These are phyloP conservation scores for Talaromyces sp. DNA, from an alignment of 2,329 filamentous ascomycete genomes.

Conservation along the genomic window DNA sequence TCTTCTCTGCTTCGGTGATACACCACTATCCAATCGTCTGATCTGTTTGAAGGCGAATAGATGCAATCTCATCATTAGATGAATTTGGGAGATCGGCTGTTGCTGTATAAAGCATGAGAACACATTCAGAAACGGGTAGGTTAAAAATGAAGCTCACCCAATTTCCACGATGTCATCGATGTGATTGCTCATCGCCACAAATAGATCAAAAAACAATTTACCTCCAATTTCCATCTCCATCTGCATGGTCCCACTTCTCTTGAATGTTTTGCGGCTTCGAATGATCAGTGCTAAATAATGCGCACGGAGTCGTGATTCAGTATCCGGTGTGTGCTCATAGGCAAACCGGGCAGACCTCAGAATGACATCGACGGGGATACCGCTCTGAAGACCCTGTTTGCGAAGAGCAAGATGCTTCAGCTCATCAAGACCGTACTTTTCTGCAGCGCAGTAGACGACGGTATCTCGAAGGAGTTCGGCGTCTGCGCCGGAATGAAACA, in stretches of 20 bases:
- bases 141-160: conserved; percentile 55
- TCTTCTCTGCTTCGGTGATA: conserved; percentile 26
- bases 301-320: conserved; percentile 86
- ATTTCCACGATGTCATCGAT: conserved; percentile 92
- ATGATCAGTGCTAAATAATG: conserved; percentile 98
- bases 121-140: conserved; percentile 17
- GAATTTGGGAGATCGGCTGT: conserved; percentile 52
- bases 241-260: conserved; percentile 98
- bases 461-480: conserved; percentile 85
- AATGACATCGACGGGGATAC: conserved; percentile 88
- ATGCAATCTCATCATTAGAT: conserved; percentile 43
- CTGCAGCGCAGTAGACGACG: conserved; percentile 87
- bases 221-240: conserved; percentile 94
- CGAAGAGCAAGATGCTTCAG: conserved; percentile 86
- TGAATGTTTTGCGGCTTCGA: conserved; percentile 94
- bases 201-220: conserved; percentile 97
- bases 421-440: conserved; percentile 86
- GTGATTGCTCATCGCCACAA: conserved; percentile 97
- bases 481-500: conserved; percentile 70
- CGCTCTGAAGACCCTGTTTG: conserved; percentile 91
- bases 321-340: conserved; percentile 91
- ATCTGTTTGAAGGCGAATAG: conserved; percentile 23
- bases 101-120: conserved; percentile 37
- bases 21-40: conserved; percentile 30
- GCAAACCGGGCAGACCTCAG: conserved; percentile 90